Percentiles rank a stretch among this genome's conserved stretches.
phyloP scores from a whole-genome alignment of 108 stramenopile genomes.

The Discostella stelligeroides region DNA sequence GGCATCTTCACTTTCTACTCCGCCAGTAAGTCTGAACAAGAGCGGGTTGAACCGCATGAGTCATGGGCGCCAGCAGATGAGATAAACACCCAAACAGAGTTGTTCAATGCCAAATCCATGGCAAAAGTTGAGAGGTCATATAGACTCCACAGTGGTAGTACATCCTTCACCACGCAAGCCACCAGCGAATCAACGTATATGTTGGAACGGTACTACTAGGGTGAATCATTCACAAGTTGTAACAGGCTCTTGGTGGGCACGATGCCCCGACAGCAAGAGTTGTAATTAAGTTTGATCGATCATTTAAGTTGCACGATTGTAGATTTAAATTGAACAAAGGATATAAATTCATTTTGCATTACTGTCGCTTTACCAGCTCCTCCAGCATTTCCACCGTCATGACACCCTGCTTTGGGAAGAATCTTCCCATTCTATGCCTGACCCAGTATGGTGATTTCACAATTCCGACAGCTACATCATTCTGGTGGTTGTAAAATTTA shows the following conservation, averaged over 20 bases:
- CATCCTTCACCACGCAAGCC: too few relatives aligned
- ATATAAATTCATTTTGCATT: not conserved
- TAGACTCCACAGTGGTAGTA: not conserved
- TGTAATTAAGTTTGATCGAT: too few relatives aligned
- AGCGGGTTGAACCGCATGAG: not conserved
- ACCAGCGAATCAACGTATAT: too few relatives aligned
- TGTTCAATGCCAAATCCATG: constrained; percentile 7
- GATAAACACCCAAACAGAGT: constrained; percentile 15
- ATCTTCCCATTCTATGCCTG: constrained; percentile 48
- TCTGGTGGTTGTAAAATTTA: constrained; percentile 33
- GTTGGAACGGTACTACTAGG: too few relatives aligned
- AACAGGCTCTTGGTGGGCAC: too few relatives aligned
- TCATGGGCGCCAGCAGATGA: constrained; percentile 13
- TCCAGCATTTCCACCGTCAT: constrained; percentile 43
- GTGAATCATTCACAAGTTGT: too few relatives aligned
- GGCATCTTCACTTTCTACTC: too few relatives aligned
- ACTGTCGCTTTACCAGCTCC: constrained; percentile 18
- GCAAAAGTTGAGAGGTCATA: not conserved
- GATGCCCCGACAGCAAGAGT: too few relatives aligned
- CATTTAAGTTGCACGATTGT: not conserved
- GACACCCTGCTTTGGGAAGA: constrained; percentile 60
- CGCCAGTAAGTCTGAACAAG: too few relatives aligned
- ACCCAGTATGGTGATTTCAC: constrained; percentile 55
- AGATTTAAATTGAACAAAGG: too few relatives aligned
- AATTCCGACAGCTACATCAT: not conserved